Evolutionary conservation across 495 filamentous ascomycete genomes (phyloP).

Genomic region (Aspergillus steynii): DNA sequence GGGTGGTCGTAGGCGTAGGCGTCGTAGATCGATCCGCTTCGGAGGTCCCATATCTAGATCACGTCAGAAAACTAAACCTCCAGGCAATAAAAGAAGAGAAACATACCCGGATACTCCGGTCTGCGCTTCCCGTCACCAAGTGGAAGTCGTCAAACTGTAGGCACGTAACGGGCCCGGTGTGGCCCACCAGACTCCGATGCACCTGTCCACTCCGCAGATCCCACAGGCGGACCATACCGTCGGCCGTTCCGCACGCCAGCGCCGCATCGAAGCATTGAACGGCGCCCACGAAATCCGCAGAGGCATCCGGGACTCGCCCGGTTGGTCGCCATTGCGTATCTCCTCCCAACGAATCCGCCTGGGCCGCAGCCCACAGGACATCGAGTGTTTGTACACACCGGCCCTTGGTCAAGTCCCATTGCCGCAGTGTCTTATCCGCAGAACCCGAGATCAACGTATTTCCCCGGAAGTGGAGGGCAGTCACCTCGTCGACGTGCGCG

Average conservation of each 20-base stretch:
- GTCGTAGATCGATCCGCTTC: constrained; percentile 93
- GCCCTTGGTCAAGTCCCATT: constrained; percentile 96
- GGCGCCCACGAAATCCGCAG: constrained; percentile 91
- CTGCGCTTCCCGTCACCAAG: constrained; percentile 89
- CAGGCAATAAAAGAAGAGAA: constrained; percentile 1
- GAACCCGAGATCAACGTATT: constrained; percentile 93
- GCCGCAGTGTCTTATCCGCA: constrained; percentile 92
- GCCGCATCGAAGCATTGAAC: constrained; percentile 97
- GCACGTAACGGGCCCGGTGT: constrained; percentile 93
- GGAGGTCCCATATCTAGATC: constrained; percentile 93
- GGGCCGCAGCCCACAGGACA: constrained; percentile 97
- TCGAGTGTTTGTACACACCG: constrained; percentile 97
- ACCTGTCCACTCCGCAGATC: constrained; percentile 96
- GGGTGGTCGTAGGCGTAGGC: constrained; percentile 94
- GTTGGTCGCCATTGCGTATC: constrained; percentile 56
- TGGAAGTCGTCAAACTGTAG: constrained; percentile 97
- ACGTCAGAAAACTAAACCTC: constrained; percentile 13
- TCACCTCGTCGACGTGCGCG: constrained; percentile 92
- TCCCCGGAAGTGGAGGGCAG: constrained; percentile 84
- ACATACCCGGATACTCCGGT: constrained; percentile 90
- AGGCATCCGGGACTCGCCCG: constrained; percentile 61
- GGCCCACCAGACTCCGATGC: constrained; percentile 91
- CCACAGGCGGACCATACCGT: constrained; percentile 97
- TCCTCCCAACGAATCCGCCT: constrained; percentile 71
- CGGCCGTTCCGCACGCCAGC: constrained; percentile 95